Evolutionary conservation across 176 grass and related monocot species (phyloP), one percentile per base, ranked within the genome.

Genomic region (Oryza glaberrima): DNA sequence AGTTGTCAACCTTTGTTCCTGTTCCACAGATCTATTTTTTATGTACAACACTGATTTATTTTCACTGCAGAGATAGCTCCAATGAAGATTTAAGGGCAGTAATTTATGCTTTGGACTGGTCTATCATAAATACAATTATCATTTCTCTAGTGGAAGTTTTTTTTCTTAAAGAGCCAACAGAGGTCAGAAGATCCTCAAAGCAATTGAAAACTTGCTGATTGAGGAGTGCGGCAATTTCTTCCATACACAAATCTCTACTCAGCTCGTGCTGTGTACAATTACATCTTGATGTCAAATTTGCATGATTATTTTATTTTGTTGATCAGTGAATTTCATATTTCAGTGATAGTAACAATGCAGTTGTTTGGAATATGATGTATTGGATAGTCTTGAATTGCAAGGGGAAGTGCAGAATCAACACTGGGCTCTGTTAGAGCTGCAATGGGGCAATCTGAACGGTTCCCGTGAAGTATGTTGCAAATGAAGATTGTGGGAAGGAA

Each of bases 351-450:
- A 56, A 56, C 16, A 19, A 19, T 19, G 4, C 4, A 19, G 17
- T 56, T 19, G 52, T 56, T 56, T 20, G 52, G 52, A 56, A 56
- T 56, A 56, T 56, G 17, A 56, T 56, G 72, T 86, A 38, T 77
- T 95, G 48, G 73, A 92, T 28, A 87, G 90, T 81, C 77, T 95
- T 78, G 93, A 95, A 43, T 95, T 80, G 93, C 93, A 70, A 89
- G 72, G 83, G 90, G 88, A 78, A 88, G 85, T 70, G 43, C 70
- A 48, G 77, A 90, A 22, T 90, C 93, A 73, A 88, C 66, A 66
- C 90, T 90, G 93, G 90, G 90, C 23, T 83, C 85, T 17, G 70
- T 90, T 90, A 84, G 93, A 67, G 93, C 90, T 70, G 28, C 79
- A 52, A 88, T 92, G 93, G 90, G 93, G 47, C 90, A 95, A 60